Base-by-base conservation (phyloP, 768 basidiomycete genomes). In the Phylloporus sp. region DNA sequence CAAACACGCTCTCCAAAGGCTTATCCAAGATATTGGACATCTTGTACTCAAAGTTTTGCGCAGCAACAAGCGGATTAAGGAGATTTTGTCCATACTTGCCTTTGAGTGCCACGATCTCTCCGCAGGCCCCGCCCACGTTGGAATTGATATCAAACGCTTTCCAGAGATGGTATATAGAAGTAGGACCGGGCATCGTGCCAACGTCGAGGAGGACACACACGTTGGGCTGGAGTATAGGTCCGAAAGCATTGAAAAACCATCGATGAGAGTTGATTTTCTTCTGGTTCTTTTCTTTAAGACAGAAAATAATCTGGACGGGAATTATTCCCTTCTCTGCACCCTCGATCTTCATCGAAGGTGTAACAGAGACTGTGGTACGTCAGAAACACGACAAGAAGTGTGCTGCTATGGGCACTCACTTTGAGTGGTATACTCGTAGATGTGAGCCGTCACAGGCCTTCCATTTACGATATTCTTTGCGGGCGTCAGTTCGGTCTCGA, bases 251-350 rank as follows among this genome's bases (percentile, higher is more conserved):
- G 79, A 95, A 95, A 73, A 95, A 95, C 93, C 92, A 95, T 29
- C 87, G 76, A 59, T 95, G 92, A 6, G 88, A 91, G 70, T 95
- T 95, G 69, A 97, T 95, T 74, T 95, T 95, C 73, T 95, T 94
- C 68, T 91, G 88, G 65, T 95, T 95, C 71, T 88, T 85, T 72
- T 93, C 90, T 65, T 92, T 94, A 51, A 91, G 77, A 66, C 88
- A 95, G 72, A 95, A 95, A 54, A 95, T 86, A 60, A 97, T 70
- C 59, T 97, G 95, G 6, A 97, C 86, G 8, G 95, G 95, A 4
- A 95, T 84, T 36, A 85, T 74, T 2, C 89, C 89, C 59, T 81
- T 82, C 59, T 91, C 88, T 0, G 85, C 78, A 28, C 85, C 87
- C 70, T 85, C 88, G 53, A 87, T 84, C 69, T 91, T 91, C 70